Evolutionary conservation across 1,284 basidiomycete species (phyloP), one percentile per base, ranked within the genome.

Genomic region (Pascua guehoae): DNA sequence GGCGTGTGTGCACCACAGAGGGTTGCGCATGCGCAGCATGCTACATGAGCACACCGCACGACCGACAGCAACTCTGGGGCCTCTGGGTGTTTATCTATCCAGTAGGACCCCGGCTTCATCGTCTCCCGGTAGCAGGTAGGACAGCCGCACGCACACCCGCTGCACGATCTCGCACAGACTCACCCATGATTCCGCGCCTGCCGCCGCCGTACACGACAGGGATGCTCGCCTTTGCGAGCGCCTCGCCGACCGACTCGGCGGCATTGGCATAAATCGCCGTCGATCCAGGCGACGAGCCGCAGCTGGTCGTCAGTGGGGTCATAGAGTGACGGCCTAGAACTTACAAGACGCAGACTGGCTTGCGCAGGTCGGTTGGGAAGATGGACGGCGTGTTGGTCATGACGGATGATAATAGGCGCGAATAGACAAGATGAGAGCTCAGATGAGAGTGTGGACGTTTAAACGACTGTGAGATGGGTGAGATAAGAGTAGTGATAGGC

Each of bases 161-260:
- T 32, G 12, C 12, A 8, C 38, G 11, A 40, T 32, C 24, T 32
- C 24, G 24, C 3, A 18, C 47, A 40, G n/a, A 36, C 69, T 39
- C 53, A 78, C 76, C 92, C 92, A 96, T 96, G 63, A 94, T 81
- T 0, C 92, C 92, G 38, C 82, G 81, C 12, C 82, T 81, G 0
- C 91, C 92, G 15, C 92, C 93, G 5, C 92, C 92, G 71, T 96
- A 96, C 1, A 96, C 83, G 32, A 96, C 80, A 4, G 85, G 83
- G 12, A 86, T 81, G 5, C 81, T 78, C n/a, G 82, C 76, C 32
- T 75, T 75, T 2, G 86, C 90, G 24, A 95, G 79, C 0, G 90
- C 87, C 49, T 78, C 75, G 42, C 89, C 93, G 12, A 96, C 72
- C 32, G 88, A 87, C 86, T 72, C 56, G 4, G 91, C 89, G n/a